Evolutionary conservation across 371 early-diverging fungal species (phyloP).

Genomic region (Rhizopus sp.): DNA sequence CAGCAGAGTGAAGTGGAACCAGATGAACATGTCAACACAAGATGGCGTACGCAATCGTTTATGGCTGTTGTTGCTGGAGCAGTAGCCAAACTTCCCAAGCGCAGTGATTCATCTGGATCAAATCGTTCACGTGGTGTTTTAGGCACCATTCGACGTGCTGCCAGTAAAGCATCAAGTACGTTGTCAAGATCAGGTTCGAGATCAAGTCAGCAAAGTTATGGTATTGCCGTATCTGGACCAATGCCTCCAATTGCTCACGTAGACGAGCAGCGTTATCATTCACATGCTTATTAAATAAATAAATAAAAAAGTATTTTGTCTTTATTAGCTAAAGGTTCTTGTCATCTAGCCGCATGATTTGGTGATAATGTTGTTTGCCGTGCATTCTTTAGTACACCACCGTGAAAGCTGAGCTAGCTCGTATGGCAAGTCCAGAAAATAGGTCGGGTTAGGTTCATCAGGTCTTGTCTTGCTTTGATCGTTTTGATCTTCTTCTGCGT

Average conservation of each 20-base stretch:
- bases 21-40: constrained; percentile 31
- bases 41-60: constrained; percentile 39
- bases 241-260: constrained; percentile 28
- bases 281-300: constrained; percentile 3
- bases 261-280: constrained; percentile 13
- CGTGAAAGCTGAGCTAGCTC: constrained; percentile 30
- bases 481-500: background rate
- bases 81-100: constrained; percentile 37
- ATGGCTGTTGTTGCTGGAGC: constrained; percentile 43
- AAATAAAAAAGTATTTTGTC: constrained; percentile 4
- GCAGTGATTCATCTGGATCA: constrained; percentile 18
- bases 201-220: constrained; percentile 30
- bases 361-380: constrained; percentile 16
- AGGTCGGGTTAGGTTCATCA: constrained; percentile 22
- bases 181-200: constrained; percentile 15
- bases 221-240: constrained; percentile 29
- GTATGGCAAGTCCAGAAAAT: constrained; percentile 30
- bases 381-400: constrained; percentile 20
- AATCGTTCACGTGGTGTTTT: constrained; percentile 21
- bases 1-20: constrained; percentile 23
- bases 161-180: constrained; percentile 30
- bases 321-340: constrained; percentile 10
- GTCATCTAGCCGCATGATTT: constrained; percentile 17
- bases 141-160: constrained; percentile 31
- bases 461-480: constrained; percentile 11